phyloP scores from a whole-genome alignment of 139 green algal genomes.

The Asterochloris sp. region DNA sequence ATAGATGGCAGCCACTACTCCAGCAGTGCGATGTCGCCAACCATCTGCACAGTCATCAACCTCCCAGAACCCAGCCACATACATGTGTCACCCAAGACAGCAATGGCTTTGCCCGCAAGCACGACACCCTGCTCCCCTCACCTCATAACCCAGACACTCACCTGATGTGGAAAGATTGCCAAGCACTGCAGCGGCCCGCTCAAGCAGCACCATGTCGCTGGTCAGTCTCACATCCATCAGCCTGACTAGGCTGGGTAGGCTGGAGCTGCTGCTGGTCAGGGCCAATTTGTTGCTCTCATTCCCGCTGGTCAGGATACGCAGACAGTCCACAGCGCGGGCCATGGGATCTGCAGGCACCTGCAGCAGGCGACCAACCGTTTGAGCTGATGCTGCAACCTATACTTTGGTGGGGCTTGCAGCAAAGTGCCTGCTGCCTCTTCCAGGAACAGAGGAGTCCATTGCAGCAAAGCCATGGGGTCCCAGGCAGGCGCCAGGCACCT shows the following conservation, averaged over 20 bases:
- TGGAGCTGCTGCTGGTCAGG: conserved; percentile 14
- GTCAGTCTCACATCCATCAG: conserved; percentile 12
- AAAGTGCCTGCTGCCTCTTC: no score
- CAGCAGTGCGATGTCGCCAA: no score
- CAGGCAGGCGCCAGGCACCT: neutral
- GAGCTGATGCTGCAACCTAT: no score
- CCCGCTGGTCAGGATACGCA: conserved; percentile 27
- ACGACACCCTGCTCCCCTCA: no score
- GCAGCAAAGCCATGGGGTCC: neutral
- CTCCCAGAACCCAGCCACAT: no score
- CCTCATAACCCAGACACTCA: neutral
- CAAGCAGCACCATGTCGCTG: conserved; percentile 16
- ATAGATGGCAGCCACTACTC: no score
- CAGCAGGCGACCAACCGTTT: no score
- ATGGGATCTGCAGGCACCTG: no score
- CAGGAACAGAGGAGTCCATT: neutral
- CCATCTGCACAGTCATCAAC: no score
- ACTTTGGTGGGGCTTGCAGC: no score
- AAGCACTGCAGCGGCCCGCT: conserved; percentile 24
- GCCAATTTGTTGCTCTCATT: conserved; percentile 29
- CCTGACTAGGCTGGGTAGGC: conserved; percentile 18
- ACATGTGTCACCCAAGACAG: no score
- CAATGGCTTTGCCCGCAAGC: no score
- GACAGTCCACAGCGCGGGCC: conserved; percentile 22
- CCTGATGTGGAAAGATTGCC: conserved; percentile 17